Percentiles rank a stretch among this genome's conserved stretches.
These are phyloP conservation scores for Halocafeteria seosinensis DNA, from an alignment of 108 stramenopile species.

Conservation along the genomic window DNA sequence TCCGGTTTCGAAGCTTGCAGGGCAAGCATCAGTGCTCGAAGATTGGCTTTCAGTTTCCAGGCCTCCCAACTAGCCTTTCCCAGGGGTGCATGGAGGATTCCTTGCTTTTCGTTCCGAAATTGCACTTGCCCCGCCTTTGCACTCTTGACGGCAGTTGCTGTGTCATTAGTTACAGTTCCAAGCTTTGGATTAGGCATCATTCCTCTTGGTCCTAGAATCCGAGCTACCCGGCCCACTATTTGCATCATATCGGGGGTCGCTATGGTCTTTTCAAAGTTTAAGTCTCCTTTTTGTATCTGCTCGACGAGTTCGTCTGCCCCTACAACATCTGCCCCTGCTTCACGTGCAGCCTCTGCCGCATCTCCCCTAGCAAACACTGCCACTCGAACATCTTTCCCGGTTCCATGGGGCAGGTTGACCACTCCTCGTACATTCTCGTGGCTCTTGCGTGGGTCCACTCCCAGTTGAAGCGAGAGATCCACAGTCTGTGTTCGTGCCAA, in stretches of 20 bases:
- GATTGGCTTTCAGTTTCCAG: constrained; percentile 29
- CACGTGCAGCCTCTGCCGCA: constrained; percentile 42
- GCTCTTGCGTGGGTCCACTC: constrained; percentile 78
- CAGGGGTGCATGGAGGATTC: constrained; percentile 63
- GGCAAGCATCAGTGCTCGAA: constrained; percentile 34
- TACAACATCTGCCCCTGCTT: constrained; percentile 53
- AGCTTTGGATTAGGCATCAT: constrained; percentile 88
- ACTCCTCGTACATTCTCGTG: constrained; percentile 70
- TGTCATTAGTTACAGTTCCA: constrained; percentile 58
- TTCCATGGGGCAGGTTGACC: constrained; percentile 65
- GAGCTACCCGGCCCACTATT: constrained; percentile 50
- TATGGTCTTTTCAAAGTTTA: constrained; percentile 51
- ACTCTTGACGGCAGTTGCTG: constrained; percentile 36
- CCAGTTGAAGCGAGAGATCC: constrained; percentile 61
- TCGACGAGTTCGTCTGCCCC: constrained; percentile 66
- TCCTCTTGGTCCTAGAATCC: constrained; percentile 74
- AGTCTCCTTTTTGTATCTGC: constrained; percentile 44
- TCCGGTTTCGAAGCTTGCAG: constrained; percentile 32
- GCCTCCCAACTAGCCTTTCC: constrained; percentile 49
- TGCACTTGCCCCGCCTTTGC: constrained; percentile 50
- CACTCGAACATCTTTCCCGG: constrained; percentile 60
- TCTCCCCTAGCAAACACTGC: constrained; percentile 60
- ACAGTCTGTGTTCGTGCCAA: constrained; percentile 37
- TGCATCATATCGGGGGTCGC: constrained; percentile 69
- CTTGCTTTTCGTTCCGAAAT: constrained; percentile 65